These are phyloP conservation scores for Flaveria linearis DNA, from an alignment of 129 eudicot species.

Conservation along the genomic window DNA sequence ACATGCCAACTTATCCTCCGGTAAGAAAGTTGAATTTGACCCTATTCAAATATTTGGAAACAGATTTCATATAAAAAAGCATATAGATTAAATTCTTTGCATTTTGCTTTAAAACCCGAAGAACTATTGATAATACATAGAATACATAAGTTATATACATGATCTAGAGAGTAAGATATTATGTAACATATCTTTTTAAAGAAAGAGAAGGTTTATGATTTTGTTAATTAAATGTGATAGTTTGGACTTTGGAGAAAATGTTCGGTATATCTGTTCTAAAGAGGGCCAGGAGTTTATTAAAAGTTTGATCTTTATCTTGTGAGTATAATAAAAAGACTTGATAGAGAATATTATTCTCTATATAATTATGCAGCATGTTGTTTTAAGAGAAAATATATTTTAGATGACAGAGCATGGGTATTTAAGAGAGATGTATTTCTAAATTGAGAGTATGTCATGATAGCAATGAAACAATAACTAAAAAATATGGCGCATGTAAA, in stretches of 20 bases:
- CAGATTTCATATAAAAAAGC: not conserved
- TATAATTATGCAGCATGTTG: not conserved
- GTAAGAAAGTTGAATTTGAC: constrained; percentile 46
- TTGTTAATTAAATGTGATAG: not conserved
- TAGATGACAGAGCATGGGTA: not conserved
- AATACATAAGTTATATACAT: not conserved
- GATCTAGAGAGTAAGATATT: not conserved
- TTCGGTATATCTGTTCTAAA: not conserved
- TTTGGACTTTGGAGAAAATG: not conserved
- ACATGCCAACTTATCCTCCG: constrained; percentile 81
- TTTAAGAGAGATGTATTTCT: not conserved
- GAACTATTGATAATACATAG: not conserved
- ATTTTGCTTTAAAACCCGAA: not conserved
- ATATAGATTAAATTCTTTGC: not conserved
- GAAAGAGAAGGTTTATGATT: not conserved
- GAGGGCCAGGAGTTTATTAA: constrained; percentile 2
- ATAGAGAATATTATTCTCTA: not conserved
- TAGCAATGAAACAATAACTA: not conserved
- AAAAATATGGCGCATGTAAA: not conserved
- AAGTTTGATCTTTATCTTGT: not conserved
- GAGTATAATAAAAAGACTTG: not conserved
- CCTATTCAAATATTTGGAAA: not conserved
- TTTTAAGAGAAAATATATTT: not conserved
- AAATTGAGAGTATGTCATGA: not conserved
- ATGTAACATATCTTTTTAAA: constrained; percentile 3